Base-by-base conservation (phyloP, 2,329 filamentous ascomycete genomes). In the Fusarium keratoplasticum region DNA sequence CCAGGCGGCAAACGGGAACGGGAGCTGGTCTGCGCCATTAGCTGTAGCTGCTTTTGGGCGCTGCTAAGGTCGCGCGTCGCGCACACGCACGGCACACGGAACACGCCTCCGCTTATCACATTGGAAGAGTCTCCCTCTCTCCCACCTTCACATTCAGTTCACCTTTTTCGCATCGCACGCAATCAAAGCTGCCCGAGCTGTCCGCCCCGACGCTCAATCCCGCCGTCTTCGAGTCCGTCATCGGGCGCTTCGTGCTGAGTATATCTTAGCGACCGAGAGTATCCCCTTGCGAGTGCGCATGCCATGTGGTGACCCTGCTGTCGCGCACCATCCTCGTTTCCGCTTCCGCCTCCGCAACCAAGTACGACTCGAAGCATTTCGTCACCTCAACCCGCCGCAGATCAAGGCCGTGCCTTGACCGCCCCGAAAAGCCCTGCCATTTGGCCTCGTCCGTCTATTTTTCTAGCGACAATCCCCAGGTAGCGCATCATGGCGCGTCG, bases 401-500 rank as follows among this genome's bases (percentile, higher is more conserved):
- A 44, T 44, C 61, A 57, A 54, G 38, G 35, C 61, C 50, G 60
- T 47, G 44, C 22, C n/a, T 31, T 33, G 29, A 20, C 44, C 29
- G 25, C 35, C 20, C 27, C 27, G 31, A 22, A 47, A 59, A n/a
- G 35, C 18, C 18, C 29, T 54, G 11, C 18, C 27, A 54, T 54
- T 54, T 29, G 29, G 6, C 14, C 33, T 38, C 29, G 10, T 35
- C 47, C 9, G 6, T 40, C 54, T 18, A 18, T 14, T 33, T 52
- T 35, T 38, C 44, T 31, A 64, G 22, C 40, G 14, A 61, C 59
- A 66, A 38, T 38, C 59, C 40, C 50, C 57, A 50, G 66, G 68
- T 66, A 73, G 73, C 76, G 73, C 78, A 79, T 68, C 76, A 83
- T 83, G 82, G 77, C 81, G 79, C 81, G 81, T 77, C 81, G 81